These are phyloP conservation scores for Hawksworthiomyces lignivorus DNA, from an alignment of 2,329 filamentous ascomycete species.

Conservation along the genomic window DNA sequence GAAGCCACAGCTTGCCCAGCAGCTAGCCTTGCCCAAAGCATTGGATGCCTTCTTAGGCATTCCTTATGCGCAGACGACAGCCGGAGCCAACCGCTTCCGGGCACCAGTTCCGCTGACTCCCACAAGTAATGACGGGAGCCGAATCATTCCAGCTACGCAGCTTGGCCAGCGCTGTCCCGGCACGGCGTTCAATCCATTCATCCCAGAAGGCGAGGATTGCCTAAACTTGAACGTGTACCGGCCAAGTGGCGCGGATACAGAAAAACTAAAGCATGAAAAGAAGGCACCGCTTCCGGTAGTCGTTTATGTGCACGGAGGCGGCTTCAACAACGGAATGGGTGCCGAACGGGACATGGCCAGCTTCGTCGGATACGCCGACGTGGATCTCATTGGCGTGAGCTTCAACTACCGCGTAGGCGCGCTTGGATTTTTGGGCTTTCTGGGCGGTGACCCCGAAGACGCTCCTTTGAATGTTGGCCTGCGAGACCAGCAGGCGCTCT, in stretches of 20 bases:
- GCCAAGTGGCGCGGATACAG: slow-evolving; percentile 17
- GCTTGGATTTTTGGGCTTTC: slow-evolving; percentile 56
- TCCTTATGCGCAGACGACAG: slow-evolving; percentile 37
- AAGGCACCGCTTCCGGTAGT: slow-evolving; percentile 42
- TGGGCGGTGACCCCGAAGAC: slow-evolving; percentile 39
- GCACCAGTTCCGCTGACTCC: slow-evolving; percentile 27
- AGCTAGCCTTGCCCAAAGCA: slow-evolving; percentile 24
- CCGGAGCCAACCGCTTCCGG: slow-evolving; percentile 37
- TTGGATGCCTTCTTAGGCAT: slow-evolving; percentile 43
- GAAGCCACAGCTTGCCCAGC: neutral
- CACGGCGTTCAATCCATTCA: slow-evolving; percentile 11
- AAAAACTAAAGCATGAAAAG: too few relatives aligned
- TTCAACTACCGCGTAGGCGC: slow-evolving; percentile 59
- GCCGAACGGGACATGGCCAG: slow-evolving; percentile 51
- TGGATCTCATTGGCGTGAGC: slow-evolving; percentile 49
- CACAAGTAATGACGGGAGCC: slow-evolving; percentile 1
- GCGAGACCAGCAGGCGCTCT: slow-evolving; percentile 50
- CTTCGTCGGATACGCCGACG: slow-evolving; percentile 48
- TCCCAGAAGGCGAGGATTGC: slow-evolving; percentile 39
- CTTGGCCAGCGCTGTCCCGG: slow-evolving; percentile 13
- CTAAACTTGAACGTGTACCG: slow-evolving; percentile 46
- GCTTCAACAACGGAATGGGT: slow-evolving; percentile 49
- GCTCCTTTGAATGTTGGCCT: slow-evolving; percentile 58
- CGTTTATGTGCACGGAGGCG: slow-evolving; percentile 58
- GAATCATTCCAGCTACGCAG: slow-evolving; percentile 3